A percentile compares a stretch with the other conserved stretches of the same genome.
These are phyloP conservation scores for Dovyalis caffra DNA, from an alignment of 345 rosid species.

Conservation along the genomic window DNA sequence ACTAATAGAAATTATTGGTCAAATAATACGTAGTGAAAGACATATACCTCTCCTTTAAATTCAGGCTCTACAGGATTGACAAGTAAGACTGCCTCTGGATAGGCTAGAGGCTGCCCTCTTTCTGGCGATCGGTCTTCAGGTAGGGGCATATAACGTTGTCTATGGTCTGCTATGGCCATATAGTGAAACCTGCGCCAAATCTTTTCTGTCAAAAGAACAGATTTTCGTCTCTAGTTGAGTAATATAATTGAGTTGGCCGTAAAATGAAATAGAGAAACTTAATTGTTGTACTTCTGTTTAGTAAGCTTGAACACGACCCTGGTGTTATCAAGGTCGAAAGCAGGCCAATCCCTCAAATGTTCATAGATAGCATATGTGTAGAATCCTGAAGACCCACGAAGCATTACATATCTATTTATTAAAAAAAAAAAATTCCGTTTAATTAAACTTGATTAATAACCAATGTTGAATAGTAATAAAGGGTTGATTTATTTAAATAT, in stretches of 20 bases:
- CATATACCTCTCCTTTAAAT: slow-evolving; percentile 29
- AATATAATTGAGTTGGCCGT: no score
- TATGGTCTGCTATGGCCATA: slow-evolving; percentile 26
- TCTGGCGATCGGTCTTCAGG: slow-evolving; percentile 20
- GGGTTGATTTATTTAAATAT: no score
- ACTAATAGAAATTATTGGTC: background rate
- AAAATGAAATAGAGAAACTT: background rate
- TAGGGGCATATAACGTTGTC: slow-evolving; percentile 25
- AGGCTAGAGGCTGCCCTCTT: slow-evolving; percentile 22
- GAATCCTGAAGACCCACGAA: slow-evolving; percentile 22
- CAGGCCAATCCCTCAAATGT: slow-evolving; percentile 17
- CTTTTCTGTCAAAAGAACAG: background rate
- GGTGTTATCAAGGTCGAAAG: slow-evolving; percentile 15
- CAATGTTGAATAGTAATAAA: no score
- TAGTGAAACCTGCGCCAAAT: slow-evolving; percentile 20
- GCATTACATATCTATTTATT: slow-evolving; percentile 15
- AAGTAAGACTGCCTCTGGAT: slow-evolving; percentile 29
- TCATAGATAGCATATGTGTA: slow-evolving; percentile 24
- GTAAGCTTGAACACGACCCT: slow-evolving; percentile 20
- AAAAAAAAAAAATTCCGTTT: background rate
- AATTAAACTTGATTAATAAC: background rate
- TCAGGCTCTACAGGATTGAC: slow-evolving; percentile 26
- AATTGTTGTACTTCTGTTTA: slow-evolving; percentile 7
- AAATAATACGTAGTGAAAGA: no score
- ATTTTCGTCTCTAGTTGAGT: no score